Evolutionary conservation across 2,329 filamentous ascomycete genomes (phyloP), one percentile per base, ranked within the genome.

Genomic region (Immersiporthe knoxdaviesiana): DNA sequence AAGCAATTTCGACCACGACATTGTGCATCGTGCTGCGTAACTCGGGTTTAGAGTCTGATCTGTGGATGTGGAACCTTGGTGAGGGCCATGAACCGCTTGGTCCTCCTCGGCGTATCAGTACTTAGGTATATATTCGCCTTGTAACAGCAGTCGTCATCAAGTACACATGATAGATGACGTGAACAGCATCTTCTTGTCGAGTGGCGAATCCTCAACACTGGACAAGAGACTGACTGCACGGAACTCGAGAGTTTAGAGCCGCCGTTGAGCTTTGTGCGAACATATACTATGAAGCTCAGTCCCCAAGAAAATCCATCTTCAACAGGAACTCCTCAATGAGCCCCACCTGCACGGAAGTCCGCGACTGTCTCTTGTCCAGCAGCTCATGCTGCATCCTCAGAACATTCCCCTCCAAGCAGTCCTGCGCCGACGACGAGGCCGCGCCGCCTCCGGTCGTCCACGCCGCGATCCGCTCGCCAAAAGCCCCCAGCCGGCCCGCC

Each of bases 311-410:
- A 18, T 68, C 68, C 27, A 58, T 37, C n/a, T 37, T n/a, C 37
- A 65, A 32, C n/a, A 70, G 10, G 18, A 67, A 67, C 21, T 67
- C 68, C 39, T 69, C 52, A 24, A 67, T 44, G 5, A 35, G 56
- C 39, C 41, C 60, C 21, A 67, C 16, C n/a, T 69, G 52, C 24
- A 6, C 24, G 5, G 63, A 8, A 7, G 12, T 59, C 8, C 24
- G 35, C 32, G 60, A 32, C 16, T 69, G 68, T 35, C 68, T 64
- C 64, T 54, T 50, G n/a, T 39, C 32, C 2, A 64, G 59, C 50
- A 58, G 7, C 18, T 67, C 37, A n/a, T 67, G 60, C 52, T 69
- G 68, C 30, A 67, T 14, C 6, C 16, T 54, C 50, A 69, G 32
- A 3, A 69, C 54, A 11, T 30, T 54, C 12, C 11, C 8, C 16